A percentile compares a stretch with the other conserved stretches of the same genome.
Conservation (phyloP, 192 early-diverging fungal species). For the Helicostylum pulchrum region DNA sequence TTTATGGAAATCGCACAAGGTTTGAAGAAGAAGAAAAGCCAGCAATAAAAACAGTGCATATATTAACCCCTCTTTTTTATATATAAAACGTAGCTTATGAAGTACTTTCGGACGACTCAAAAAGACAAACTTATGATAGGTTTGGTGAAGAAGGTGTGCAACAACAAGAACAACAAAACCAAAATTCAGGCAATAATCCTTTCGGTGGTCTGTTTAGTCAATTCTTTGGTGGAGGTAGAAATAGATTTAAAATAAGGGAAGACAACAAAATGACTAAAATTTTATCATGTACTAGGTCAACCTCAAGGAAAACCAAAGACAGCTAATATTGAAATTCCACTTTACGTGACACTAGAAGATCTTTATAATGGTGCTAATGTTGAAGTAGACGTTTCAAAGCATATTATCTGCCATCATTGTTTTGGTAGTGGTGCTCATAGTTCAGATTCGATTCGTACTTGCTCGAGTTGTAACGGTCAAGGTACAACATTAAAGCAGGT, state of each 20-base stretch:
- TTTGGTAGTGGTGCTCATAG: conserved; percentile 87
- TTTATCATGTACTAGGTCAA: conserved; percentile 6
- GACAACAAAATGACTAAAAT: neutral
- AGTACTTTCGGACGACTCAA: conserved; percentile 41
- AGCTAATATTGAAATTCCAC: conserved; percentile 67
- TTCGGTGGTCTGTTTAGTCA: conserved; percentile 93
- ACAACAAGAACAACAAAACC: conserved; percentile 65
- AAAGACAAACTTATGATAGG: conserved; percentile 78
- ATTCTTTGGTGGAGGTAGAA: conserved; percentile 62
- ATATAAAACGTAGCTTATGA: conserved; percentile 71
- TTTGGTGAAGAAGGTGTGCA: conserved; percentile 97
- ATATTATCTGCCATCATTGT: conserved; percentile 89
- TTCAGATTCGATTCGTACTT: conserved; percentile 80
- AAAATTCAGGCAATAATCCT: conserved; percentile 74
- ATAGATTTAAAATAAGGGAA: neutral
- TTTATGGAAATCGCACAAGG: conserved; percentile 16
- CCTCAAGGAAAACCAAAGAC: conserved; percentile 66
- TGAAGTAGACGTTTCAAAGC: conserved; percentile 92
- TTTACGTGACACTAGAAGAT: conserved; percentile 87
- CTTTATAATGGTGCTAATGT: conserved; percentile 80
- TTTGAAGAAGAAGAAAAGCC: neutral
- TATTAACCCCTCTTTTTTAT: too few species aligned
- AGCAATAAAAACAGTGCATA: too few species aligned
- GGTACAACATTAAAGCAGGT: conserved; percentile 83
- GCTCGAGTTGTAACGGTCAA: conserved; percentile 71